Base-by-base conservation (phyloP, 2,329 filamentous ascomycete genomes). In the Xylogone sp. region DNA sequence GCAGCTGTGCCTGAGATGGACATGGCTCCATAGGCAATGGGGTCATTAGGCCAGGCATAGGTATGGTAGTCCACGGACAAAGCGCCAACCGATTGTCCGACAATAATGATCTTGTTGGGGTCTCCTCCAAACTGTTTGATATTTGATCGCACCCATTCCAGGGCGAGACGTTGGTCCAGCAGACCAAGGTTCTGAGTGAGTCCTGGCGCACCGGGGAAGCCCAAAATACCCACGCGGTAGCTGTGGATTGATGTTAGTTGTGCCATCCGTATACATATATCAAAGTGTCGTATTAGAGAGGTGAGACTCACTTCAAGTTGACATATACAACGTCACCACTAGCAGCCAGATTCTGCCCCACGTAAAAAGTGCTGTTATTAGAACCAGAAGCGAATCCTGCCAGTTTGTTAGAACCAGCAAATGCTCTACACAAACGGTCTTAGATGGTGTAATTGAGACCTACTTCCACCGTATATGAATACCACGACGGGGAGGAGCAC, bases 121-220 rank as follows among this genome's bases (percentile, higher is more conserved):
- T 85, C 76, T 1, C 82, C 83, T 0, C 82, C 82, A 63, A 86
- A 83, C 3, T 65, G 67, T 3, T 65, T 74, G 46, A 83, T 77
- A 63, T 84, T 84, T 22, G 74, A 68, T 54, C 72, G 71, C 42
- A 85, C 74, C 83, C 82, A 86, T 51, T 71, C 67, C 20, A 86
- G 69, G 10, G 79, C 72, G 21, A 75, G 61, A 55, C 78, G 73
- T 65, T 86, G 82, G 59, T 87, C 83, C 53, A 75, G 71, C 48
- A 86, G 66, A 1, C 85, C 85, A 4, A 48, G 29, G 43, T 56
- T 56, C 42, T 55, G 53, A 6, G 42, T 49, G 2, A 53, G 27
- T n/a, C 51, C 52, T 45, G 54, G 52, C 20, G 46, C 48, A 9
- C 51, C 51, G n/a, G 46, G 42, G 45, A 53, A 51, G 2, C 51